These are phyloP conservation scores for Byssochlamys sp. DNA, from an alignment of 2,329 filamentous ascomycete genomes.

Conservation along the genomic window DNA sequence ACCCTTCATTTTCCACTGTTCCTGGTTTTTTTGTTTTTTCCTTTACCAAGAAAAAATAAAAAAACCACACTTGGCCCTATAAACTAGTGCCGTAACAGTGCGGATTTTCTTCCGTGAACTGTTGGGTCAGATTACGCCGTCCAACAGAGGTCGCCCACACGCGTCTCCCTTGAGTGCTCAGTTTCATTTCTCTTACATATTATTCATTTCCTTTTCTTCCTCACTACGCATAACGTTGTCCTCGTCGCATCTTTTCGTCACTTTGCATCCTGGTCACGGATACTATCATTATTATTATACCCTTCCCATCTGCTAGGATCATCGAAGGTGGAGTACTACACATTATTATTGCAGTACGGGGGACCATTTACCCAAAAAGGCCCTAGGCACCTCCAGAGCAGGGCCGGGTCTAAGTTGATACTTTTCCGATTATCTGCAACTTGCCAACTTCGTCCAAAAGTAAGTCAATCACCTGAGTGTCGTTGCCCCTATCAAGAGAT, in stretches of 20 bases:
- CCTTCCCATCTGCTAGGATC: not conserved
- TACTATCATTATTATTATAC: not conserved
- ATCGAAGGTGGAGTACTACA: not conserved
- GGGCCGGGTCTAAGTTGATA: not conserved
- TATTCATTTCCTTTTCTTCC: slow-evolving; percentile 3
- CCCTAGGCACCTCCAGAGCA: not conserved
- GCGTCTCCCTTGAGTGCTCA: slow-evolving; percentile 6
- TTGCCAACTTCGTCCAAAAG: not conserved
- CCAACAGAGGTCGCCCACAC: not conserved
- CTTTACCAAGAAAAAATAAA: no score
- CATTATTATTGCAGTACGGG: not conserved
- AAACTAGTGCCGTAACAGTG: not conserved
- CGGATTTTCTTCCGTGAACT: not conserved
- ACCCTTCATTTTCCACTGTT: not conserved
- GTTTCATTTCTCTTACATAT: slow-evolving; percentile 3
- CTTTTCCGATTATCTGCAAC: not conserved
- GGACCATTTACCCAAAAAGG: not conserved
- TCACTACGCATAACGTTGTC: not conserved
- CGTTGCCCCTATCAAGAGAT: not conserved
- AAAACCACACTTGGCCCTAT: not conserved
- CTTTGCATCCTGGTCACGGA: not conserved
- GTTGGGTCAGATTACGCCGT: not conserved
- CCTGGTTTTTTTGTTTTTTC: not conserved
- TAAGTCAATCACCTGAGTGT: slow-evolving; percentile 1
- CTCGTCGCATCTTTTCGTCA: not conserved